These are phyloP conservation scores for Aspergillus texensis DNA, from an alignment of 2,329 filamentous ascomycete genomes.

Conservation along the genomic window DNA sequence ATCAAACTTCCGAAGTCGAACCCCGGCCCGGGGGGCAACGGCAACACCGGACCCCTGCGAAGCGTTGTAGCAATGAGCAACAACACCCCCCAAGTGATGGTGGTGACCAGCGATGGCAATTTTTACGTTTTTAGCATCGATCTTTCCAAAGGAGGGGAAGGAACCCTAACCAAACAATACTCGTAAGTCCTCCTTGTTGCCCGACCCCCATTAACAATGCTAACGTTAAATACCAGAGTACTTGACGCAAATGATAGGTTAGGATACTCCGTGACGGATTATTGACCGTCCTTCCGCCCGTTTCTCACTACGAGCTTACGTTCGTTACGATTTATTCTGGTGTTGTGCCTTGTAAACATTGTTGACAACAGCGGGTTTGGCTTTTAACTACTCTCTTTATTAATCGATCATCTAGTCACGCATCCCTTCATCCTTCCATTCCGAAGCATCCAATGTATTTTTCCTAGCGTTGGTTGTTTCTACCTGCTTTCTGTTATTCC, in stretches of 20 bases:
- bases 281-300: constrained; percentile 24
- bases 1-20: constrained; percentile 79
- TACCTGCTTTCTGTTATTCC: neutral
- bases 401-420: neutral
- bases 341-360: neutral
- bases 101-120: constrained; percentile 91
- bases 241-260: constrained; percentile 49
- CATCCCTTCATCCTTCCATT: neutral
- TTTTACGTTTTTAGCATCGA: constrained; percentile 97
- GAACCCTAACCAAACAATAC: constrained; percentile 85
- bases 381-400: neutral
- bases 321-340: constrained; percentile 7
- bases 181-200: constrained; percentile 66
- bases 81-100: constrained; percentile 94
- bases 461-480: neutral
- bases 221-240: constrained; percentile 35
- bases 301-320: constrained; percentile 9
- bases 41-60: constrained; percentile 62
- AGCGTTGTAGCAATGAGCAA: constrained; percentile 98
- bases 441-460: neutral
- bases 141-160: constrained; percentile 91
- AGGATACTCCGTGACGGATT: constrained; percentile 39
- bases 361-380: neutral
- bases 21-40: constrained; percentile 38
- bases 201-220: neutral